Conservation (phyloP, 164 flowering plant genomes). For the Magnolia kwangsiensis region DNA sequence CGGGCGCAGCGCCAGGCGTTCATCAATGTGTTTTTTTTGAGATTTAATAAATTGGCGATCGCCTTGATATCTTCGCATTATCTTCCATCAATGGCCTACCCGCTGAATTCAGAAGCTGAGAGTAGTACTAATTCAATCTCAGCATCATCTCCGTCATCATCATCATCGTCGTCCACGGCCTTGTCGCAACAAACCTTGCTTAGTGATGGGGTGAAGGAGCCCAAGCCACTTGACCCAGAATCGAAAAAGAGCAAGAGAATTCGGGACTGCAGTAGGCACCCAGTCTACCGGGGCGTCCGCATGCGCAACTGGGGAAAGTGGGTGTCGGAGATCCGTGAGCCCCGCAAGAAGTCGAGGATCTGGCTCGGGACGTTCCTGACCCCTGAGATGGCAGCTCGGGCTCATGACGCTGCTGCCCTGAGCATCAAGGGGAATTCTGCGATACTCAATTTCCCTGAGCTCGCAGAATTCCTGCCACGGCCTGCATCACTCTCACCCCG, state of each 20-base stretch:
- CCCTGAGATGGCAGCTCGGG: conserved; percentile 88
- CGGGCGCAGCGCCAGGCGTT: not conserved
- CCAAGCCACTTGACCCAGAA: not conserved
- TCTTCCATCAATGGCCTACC: conserved; percentile 12
- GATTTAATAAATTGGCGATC: not conserved
- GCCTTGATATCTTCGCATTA: not conserved
- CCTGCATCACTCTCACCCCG: conserved; percentile 52
- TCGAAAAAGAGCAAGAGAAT: conserved; percentile 20
- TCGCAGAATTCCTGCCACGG: conserved; percentile 51
- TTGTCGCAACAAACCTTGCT: not conserved
- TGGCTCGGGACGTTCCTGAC: conserved; percentile 88
- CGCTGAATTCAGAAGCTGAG: conserved; percentile 25
- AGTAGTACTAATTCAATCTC: conserved; percentile 35
- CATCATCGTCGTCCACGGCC: conserved; percentile 6
- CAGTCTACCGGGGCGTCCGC: conserved; percentile 70
- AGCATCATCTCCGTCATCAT: conserved; percentile 19
- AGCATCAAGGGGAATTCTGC: conserved; percentile 68
- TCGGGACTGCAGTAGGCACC: conserved; percentile 44
- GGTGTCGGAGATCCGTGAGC: conserved; percentile 89
- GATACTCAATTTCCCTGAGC: conserved; percentile 71
- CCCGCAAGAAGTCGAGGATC: conserved; percentile 78
- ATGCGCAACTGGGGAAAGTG: conserved; percentile 90
- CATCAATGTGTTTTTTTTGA: not conserved
- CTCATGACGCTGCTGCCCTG: conserved; percentile 78
- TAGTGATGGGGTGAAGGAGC: not conserved